Percentiles rank a stretch among this genome's conserved stretches.
phyloP scores from a whole-genome alignment of 2,329 filamentous ascomycete genomes.

The Aspergillus amoenus region DNA sequence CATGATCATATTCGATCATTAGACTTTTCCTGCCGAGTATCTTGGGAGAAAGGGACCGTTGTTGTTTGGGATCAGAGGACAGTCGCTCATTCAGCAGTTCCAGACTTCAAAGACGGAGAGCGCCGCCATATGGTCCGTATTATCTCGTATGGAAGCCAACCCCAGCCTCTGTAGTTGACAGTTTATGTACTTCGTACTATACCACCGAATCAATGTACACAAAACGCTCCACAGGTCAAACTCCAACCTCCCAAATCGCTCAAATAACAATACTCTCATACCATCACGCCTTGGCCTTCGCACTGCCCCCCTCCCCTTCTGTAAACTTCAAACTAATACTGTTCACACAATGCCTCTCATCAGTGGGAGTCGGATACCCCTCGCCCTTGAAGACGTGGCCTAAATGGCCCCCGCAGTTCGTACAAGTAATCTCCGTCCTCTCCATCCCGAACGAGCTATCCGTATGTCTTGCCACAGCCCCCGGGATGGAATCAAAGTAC shows the following conservation, averaged over 20 bases:
- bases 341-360: conserved; percentile 97
- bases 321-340: conserved; percentile 85
- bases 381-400: conserved; percentile 93
- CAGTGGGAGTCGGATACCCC: conserved; percentile 77
- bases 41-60: conserved; percentile 11
- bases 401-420: conserved; percentile 88
- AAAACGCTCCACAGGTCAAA: neutral
- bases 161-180: neutral
- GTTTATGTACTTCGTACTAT: neutral
- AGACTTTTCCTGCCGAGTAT: conserved; percentile 9
- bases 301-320: conserved; percentile 58
- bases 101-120: conserved; percentile 11
- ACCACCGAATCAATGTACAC: neutral
- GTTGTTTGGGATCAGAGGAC: conserved; percentile 15
- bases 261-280: too few species aligned
- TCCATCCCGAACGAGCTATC: conserved; percentile 78
- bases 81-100: conserved; percentile 11
- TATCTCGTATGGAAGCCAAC: conserved; percentile 14
- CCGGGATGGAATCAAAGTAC: conserved; percentile 93
- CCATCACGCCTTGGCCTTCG: conserved; percentile 30
- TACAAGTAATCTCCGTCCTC: conserved; percentile 90
- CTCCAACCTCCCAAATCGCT: neutral
- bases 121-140: conserved; percentile 13
- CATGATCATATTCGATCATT: conserved; percentile 13
- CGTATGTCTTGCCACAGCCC: conserved; percentile 78